Percentiles rank a stretch among this genome's conserved stretches.
phyloP scores from a whole-genome alignment of 2,329 filamentous ascomycete species.

The Myriosclerotinia curreyana region DNA sequence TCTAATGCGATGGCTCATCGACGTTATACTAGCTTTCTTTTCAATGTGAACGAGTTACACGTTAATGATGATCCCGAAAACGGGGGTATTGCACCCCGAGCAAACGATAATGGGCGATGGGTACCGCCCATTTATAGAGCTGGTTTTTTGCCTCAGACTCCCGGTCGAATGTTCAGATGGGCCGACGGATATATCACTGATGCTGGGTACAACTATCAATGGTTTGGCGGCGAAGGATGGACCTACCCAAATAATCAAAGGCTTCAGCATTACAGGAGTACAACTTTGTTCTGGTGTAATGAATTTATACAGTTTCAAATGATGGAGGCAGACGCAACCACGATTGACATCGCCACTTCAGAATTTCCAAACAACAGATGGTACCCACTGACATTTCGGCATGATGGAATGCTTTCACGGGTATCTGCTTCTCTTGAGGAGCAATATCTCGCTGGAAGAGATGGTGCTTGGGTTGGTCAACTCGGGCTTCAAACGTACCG shows the following conservation, averaged over 20 bases:
- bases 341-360: slow-evolving; percentile 17
- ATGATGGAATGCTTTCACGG: slow-evolving; percentile 22
- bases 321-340: slow-evolving; percentile 25
- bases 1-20: slow-evolving; percentile 7
- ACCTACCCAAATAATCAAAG: background rate
- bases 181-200: slow-evolving; percentile 24
- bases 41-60: slow-evolving; percentile 44
- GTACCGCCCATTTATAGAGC: slow-evolving; percentile 25
- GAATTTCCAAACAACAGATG: slow-evolving; percentile 26
- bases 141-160: slow-evolving; percentile 27
- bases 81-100: slow-evolving; percentile 23
- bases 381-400: slow-evolving; percentile 27
- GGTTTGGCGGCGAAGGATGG: slow-evolving; percentile 14
- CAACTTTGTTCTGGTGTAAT: slow-evolving; percentile 32
- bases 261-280: slow-evolving; percentile 24
- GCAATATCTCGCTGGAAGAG: slow-evolving; percentile 23
- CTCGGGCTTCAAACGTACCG: slow-evolving; percentile 26
- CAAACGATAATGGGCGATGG: slow-evolving; percentile 29
- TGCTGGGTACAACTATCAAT: slow-evolving; percentile 22
- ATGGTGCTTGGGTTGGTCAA: slow-evolving; percentile 25
- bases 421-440: slow-evolving; percentile 20
- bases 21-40: slow-evolving; percentile 38
- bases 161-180: slow-evolving; percentile 34
- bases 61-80: slow-evolving; percentile 36
- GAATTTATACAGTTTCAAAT: slow-evolving; percentile 28